phyloP scores from a whole-genome alignment of 768 basidiomycete species.

The Agaricus blazei region DNA sequence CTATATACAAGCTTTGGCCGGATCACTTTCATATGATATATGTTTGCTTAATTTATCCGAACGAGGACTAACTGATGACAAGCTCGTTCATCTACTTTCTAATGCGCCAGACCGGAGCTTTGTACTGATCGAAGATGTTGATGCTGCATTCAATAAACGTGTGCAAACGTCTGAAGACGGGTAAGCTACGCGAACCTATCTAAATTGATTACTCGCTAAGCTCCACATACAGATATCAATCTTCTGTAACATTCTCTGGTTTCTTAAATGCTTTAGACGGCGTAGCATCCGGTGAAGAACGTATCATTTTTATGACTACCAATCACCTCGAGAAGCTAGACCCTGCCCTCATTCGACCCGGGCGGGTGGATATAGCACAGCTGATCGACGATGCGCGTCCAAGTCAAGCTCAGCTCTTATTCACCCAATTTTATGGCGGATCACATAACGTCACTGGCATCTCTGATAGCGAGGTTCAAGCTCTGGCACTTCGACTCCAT shows the following conservation, averaged over 20 bases:
- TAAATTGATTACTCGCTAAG: constrained; percentile 12
- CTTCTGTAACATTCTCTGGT: constrained; percentile 95
- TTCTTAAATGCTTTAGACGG: constrained; percentile 96
- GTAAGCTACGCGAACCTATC: constrained; percentile 36
- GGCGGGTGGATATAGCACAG: constrained; percentile 85
- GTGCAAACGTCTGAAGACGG: constrained; percentile 90
- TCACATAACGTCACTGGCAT: constrained; percentile 24
- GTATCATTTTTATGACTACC: constrained; percentile 99
- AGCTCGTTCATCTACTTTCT: constrained; percentile 87
- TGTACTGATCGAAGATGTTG: constrained; percentile 95
- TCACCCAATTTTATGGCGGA: constrained; percentile 78
- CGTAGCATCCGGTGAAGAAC: constrained; percentile 94
- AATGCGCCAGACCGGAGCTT: constrained; percentile 92
- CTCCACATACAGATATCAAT: constrained; percentile 67
- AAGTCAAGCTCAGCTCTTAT: constrained; percentile 71
- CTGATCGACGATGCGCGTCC: constrained; percentile 85
- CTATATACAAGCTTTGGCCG: constrained; percentile 96
- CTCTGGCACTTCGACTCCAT: constrained; percentile 49
- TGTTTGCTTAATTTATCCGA: constrained; percentile 94
- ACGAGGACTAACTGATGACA: constrained; percentile 94
- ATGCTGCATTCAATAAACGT: constrained; percentile 94
- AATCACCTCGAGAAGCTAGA: constrained; percentile 90
- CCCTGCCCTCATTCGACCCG: constrained; percentile 92
- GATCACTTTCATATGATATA: constrained; percentile 89
- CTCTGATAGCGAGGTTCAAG: constrained; percentile 29